Evolutionary conservation across 148 eudicot genomes (phyloP).

Genomic region (Rheum nobile): DNA sequence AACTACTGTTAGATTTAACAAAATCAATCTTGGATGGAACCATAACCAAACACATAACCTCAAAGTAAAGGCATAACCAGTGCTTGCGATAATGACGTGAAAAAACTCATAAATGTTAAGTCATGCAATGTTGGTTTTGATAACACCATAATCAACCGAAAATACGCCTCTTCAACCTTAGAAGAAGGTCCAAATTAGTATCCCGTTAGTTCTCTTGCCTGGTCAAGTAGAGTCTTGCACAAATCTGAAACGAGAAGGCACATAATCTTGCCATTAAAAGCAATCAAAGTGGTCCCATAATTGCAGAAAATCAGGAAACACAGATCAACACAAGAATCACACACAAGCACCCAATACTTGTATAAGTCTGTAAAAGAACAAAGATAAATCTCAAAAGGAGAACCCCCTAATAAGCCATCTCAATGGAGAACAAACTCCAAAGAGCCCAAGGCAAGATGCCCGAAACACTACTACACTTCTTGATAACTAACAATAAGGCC

Average conservation of each 20-base stretch:
- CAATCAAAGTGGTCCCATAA: background rate
- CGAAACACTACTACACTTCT: too few relatives aligned
- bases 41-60: background rate
- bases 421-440: too few relatives aligned
- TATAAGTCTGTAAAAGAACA: too few relatives aligned
- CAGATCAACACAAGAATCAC: too few relatives aligned
- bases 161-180: background rate
- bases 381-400: too few relatives aligned
- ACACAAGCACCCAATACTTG: too few relatives aligned
- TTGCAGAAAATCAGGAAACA: too few relatives aligned
- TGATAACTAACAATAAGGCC: too few relatives aligned
- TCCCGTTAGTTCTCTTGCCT: background rate
- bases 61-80: constrained; percentile 4
- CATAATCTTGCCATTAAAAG: background rate
- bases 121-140: background rate
- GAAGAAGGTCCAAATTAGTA: background rate
- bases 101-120: background rate
- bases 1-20: background rate
- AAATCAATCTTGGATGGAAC: background rate
- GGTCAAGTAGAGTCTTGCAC: background rate
- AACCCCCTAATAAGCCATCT: too few relatives aligned
- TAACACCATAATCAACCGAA: background rate
- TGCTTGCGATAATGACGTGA: background rate
- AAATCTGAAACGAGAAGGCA: background rate
- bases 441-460: too few relatives aligned